Conservation (phyloP, 345 rosid species). For the Laguncularia racemosa region DNA sequence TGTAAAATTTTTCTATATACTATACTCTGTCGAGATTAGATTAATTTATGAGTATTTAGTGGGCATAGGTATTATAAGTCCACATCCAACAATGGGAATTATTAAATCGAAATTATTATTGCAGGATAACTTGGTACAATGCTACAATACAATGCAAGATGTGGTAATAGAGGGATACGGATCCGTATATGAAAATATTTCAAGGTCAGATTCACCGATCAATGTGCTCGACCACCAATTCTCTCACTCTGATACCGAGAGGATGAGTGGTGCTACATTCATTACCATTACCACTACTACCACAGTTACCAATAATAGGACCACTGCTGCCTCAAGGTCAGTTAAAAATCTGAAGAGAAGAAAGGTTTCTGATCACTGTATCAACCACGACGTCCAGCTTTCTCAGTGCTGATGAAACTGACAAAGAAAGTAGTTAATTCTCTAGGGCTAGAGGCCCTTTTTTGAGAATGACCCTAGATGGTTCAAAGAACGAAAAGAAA, state of each 20-base stretch:
- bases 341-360: slow-evolving; percentile 15
- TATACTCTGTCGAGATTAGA: no score
- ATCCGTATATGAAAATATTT: slow-evolving; percentile 17
- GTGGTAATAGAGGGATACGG: slow-evolving; percentile 24
- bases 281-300: neutral
- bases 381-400: slow-evolving; percentile 12
- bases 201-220: slow-evolving; percentile 37
- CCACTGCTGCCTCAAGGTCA: slow-evolving; percentile 19
- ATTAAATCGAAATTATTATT: neutral
- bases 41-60: no score
- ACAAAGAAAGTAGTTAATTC: neutral
- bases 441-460: neutral
- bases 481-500: slow-evolving; percentile 1
- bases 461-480: slow-evolving; percentile 7
- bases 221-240: slow-evolving; percentile 36
- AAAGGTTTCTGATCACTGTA: slow-evolving; percentile 1
- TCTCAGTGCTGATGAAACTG: slow-evolving; percentile 15
- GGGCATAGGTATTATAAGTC: neutral
- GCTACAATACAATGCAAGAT: slow-evolving; percentile 34
- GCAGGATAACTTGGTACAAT: slow-evolving; percentile 36
- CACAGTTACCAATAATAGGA: neutral
- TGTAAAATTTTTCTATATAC: no score
- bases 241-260: slow-evolving; percentile 27
- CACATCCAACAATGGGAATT: neutral
- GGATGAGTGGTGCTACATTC: slow-evolving; percentile 5